These are phyloP conservation scores for Lactifluus volemus DNA, from an alignment of 768 basidiomycete species.

Conservation along the genomic window DNA sequence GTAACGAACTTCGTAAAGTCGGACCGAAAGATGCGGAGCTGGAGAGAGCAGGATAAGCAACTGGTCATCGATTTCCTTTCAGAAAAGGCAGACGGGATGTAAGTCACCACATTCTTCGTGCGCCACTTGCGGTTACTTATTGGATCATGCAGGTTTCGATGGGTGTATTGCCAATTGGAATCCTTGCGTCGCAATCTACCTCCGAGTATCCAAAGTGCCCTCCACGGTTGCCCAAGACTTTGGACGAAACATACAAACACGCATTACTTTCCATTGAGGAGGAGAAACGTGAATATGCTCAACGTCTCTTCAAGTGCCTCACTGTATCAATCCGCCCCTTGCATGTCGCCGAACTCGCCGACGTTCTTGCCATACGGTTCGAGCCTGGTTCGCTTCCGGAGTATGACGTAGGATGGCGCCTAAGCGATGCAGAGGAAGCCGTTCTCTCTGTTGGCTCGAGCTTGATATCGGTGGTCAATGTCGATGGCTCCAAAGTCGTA, in stretches of 20 bases:
- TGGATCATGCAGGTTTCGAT: neutral
- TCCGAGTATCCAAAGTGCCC: no score
- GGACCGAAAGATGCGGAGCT: no score
- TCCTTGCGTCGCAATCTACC: neutral
- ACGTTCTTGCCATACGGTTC: no score
- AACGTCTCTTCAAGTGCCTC: no score
- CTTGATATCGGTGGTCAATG: neutral
- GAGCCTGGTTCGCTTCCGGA: neutral
- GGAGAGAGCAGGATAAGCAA: no score
- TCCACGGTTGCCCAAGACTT: no score
- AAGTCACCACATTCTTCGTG: neutral
- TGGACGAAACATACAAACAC: no score
- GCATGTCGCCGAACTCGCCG: neutral
- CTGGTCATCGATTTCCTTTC: no score
- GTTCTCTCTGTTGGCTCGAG: constrained; percentile 3
- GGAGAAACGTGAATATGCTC: no score
- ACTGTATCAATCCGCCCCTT: constrained; percentile 7
- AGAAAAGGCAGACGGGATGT: neutral
- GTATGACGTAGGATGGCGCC: neutral
- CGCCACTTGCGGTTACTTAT: neutral
- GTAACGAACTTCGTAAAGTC: no score
- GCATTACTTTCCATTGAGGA: no score
- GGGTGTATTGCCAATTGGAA: neutral
- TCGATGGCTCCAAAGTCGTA: neutral
- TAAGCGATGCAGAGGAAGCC: neutral